These are phyloP conservation scores for Chaetomidium leptoderma DNA, from an alignment of 495 filamentous ascomycete species.

Conservation along the genomic window DNA sequence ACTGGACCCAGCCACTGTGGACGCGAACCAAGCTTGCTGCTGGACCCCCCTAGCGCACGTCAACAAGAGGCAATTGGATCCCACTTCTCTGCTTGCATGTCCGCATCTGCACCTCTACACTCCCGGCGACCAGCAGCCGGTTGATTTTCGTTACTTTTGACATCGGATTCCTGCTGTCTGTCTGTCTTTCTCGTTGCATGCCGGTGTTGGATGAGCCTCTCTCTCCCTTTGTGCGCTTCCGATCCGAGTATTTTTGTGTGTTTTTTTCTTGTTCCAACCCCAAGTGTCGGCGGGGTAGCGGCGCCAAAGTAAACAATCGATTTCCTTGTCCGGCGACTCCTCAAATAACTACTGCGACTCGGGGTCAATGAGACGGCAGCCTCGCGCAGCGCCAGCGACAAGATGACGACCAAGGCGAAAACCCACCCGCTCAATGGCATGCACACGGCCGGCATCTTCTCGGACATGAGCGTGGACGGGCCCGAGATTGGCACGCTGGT, in stretches of 20 bases:
- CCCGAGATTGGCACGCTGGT: slow-evolving; percentile 92
- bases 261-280: not conserved
- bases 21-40: slow-evolving; percentile 5
- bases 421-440: slow-evolving; percentile 40
- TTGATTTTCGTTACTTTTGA: not conserved
- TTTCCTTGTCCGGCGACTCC: not conserved
- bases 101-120: not conserved
- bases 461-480: slow-evolving; percentile 92
- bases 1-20: slow-evolving; percentile 14
- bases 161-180: not conserved
- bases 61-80: slow-evolving; percentile 5
- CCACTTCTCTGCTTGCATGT: slow-evolving; percentile 10
- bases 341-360: not conserved
- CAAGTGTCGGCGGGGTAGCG: slow-evolving; percentile 4
- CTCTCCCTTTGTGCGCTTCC: not conserved
- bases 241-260: not conserved
- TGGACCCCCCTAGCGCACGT: not conserved
- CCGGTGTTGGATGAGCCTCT: not conserved
- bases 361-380: slow-evolving; percentile 17
- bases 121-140: slow-evolving; percentile 3
- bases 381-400: slow-evolving; percentile 14
- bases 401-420: slow-evolving; percentile 47
- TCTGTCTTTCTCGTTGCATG: not conserved
- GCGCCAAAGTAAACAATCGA: slow-evolving; percentile 27
- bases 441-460: slow-evolving; percentile 92